Base-by-base conservation (phyloP, 352 stramenopile genomes). In the Globisporangium echinulatum region DNA sequence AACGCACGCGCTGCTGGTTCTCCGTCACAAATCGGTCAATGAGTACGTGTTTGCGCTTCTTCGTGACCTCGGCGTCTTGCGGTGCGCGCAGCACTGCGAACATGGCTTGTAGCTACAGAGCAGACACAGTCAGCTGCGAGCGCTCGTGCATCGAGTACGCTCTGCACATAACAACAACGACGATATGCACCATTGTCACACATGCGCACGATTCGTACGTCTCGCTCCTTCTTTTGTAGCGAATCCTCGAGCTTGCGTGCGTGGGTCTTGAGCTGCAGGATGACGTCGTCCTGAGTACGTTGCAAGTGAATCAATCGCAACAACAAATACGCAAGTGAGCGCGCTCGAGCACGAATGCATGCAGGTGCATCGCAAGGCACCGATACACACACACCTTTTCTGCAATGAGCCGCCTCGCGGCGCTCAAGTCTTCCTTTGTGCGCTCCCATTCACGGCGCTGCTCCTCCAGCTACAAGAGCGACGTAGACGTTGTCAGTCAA, bases 151-250 rank as follows among this genome's bases (percentile, higher is more conserved):
- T 33, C 25, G 25, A 33, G 40, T 4, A 44, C 40, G 1, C 11
- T 13, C 7, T 44, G 11, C 40, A 44, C 40, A 44, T 44, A 44
- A 33, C 25, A 33, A 33, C 25, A 33, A 33, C 25, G 25, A 33
- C 25, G 25, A 33, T 33, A 33, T 33, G 25, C 25, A 2, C 25
- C 25, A 33, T 33, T 2, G 25, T 1, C 25, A 33, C 25, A 3
- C 25, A 33, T 33, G 40, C 3, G 3, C 40, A 5, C 19, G 36
- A 59, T 43, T 19, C 72, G 13, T 66, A 83, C 80, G 46, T 87
- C 77, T 66, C 81, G 82, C 52, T 88, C 77, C 53, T 84, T 90
- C 58, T 85, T 87, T 36, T 73, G 75, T 38, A 90, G 60, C 5
- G 60, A 70, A 49, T 87, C 75, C 51, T 87, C 63, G 40, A 87